These are phyloP conservation scores for Dactylellina drechsleri DNA, from an alignment of 2,329 filamentous ascomycete species.

Conservation along the genomic window DNA sequence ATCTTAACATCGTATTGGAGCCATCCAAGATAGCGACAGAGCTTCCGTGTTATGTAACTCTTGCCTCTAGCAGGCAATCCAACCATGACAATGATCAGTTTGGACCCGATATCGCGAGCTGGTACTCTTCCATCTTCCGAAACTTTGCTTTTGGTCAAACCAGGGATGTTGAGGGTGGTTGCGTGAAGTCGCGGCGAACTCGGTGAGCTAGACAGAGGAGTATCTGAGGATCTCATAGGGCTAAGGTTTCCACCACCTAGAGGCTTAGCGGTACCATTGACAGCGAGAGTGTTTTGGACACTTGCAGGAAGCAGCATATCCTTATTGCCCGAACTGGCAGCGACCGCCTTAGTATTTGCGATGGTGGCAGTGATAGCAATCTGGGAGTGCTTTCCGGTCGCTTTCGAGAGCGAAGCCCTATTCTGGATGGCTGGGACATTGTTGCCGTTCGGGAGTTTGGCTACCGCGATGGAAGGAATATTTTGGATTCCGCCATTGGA, in stretches of 20 bases:
- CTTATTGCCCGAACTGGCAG: conserved; percentile 49
- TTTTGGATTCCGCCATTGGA: conserved; percentile 12
- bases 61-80: conserved; percentile 94
- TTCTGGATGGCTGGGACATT: neutral
- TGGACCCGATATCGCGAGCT: conserved; percentile 91
- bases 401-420: conserved; percentile 34
- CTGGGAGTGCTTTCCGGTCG: conserved; percentile 50
- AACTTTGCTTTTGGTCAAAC: conserved; percentile 92
- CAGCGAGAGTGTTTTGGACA: conserved; percentile 17
- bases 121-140: conserved; percentile 96
- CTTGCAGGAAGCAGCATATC: conserved; percentile 50
- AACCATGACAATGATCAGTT: conserved; percentile 98
- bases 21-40: conserved; percentile 95
- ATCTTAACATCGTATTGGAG: conserved; percentile 94
- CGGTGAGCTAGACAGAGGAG: conserved; percentile 37
- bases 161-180: conserved; percentile 61
- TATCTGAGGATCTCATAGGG: conserved; percentile 52
- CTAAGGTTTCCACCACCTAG: conserved; percentile 16
- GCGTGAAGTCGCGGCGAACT: conserved; percentile 52
- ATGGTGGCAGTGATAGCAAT: conserved; percentile 51
- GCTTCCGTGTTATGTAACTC: conserved; percentile 98
- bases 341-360: conserved; percentile 52
- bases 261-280: conserved; percentile 1
- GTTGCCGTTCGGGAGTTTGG: conserved; percentile 27
- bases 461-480: conserved; percentile 47